phyloP scores from a whole-genome alignment of 306 rosid genomes.

The Quercus variabilis region DNA sequence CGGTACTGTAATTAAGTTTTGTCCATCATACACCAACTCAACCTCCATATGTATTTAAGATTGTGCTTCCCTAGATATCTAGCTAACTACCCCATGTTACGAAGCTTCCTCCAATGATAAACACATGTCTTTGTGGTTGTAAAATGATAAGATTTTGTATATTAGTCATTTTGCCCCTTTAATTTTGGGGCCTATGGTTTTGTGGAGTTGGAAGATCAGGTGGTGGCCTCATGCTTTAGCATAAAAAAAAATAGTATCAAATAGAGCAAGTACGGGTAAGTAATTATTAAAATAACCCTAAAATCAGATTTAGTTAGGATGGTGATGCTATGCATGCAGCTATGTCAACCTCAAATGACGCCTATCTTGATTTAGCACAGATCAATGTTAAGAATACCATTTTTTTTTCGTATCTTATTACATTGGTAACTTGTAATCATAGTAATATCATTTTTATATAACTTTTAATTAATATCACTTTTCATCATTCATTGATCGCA shows the following conservation, averaged over 20 bases:
- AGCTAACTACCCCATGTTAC: conserved; percentile 10
- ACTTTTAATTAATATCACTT: too few species aligned
- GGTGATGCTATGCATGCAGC: not conserved
- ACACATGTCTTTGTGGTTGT: not conserved
- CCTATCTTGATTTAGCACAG: not conserved
- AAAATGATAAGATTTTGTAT: not conserved
- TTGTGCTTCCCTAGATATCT: not conserved
- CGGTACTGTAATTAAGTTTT: too few species aligned
- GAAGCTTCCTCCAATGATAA: not conserved
- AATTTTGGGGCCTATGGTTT: not conserved
- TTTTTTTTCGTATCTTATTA: too few species aligned
- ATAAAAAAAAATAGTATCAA: not conserved
- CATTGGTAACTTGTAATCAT: too few species aligned
- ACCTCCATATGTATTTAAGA: not conserved
- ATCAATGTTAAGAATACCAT: too few species aligned
- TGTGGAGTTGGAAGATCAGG: conserved; percentile 19
- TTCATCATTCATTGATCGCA: rapidly evolving
- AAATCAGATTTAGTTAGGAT: conserved; percentile 10
- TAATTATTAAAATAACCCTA: not conserved
- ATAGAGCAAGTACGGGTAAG: conserved; percentile 32
- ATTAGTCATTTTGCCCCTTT: too few species aligned
- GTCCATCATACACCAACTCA: conserved; percentile 5
- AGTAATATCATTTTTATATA: too few species aligned
- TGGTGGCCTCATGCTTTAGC: not conserved
- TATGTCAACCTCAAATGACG: not conserved